These are phyloP conservation scores for Trichoderma sp. DNA, from an alignment of 2,329 filamentous ascomycete genomes.

Conservation along the genomic window DNA sequence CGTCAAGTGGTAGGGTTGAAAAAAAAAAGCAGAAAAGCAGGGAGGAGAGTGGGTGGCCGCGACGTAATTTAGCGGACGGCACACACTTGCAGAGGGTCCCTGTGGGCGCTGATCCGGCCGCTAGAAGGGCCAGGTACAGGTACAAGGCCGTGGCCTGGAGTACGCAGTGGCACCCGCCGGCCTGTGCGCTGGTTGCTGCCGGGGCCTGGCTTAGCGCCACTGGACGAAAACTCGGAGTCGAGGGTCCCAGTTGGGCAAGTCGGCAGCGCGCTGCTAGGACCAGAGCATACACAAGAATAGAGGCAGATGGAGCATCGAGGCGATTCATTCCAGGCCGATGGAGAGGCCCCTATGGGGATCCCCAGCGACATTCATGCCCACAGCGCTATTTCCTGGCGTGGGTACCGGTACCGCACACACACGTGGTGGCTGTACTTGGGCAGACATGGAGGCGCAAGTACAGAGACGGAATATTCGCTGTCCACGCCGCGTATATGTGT, in stretches of 20 bases:
- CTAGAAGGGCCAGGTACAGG: conserved; percentile 12
- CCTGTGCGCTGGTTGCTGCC: conserved; percentile 18
- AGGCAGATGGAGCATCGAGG: background rate
- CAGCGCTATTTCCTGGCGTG: background rate
- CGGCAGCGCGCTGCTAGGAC: conserved; percentile 9
- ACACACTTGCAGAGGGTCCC: conserved; percentile 16
- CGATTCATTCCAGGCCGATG: background rate
- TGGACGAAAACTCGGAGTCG: conserved; percentile 19
- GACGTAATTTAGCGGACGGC: conserved; percentile 23
- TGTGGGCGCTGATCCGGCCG: conserved; percentile 22
- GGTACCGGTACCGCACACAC: background rate
- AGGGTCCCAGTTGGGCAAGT: conserved; percentile 19
- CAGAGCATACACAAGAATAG: conserved; percentile 5
- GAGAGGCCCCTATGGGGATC: background rate
- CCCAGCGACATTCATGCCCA: background rate
- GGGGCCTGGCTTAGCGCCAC: conserved; percentile 19
- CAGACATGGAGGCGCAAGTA: background rate
- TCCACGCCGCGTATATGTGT: background rate
- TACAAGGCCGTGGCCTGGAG: background rate
- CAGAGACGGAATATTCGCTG: background rate
- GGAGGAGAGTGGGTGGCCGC: conserved; percentile 9
- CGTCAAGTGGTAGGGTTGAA: conserved; percentile 3
- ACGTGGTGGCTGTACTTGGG: background rate
- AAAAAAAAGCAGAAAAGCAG: conserved; percentile 1
- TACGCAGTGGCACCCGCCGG: conserved; percentile 9